These are phyloP conservation scores for Aspergillus melleus DNA, from an alignment of 2,329 filamentous ascomycete species.

Conservation along the genomic window DNA sequence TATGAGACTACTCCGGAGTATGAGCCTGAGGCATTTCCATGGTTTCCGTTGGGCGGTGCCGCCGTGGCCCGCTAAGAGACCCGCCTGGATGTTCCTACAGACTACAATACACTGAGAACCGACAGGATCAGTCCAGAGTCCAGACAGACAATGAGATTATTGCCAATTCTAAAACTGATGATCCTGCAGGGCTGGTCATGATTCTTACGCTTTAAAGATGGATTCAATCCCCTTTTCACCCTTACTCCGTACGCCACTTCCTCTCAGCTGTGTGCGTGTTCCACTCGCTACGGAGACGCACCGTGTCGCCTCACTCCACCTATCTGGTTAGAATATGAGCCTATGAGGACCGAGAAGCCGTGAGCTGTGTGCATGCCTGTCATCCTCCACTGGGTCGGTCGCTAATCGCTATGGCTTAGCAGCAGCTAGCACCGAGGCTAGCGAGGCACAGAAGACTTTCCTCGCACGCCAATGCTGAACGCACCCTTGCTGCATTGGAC, in stretches of 20 bases:
- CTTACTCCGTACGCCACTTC: background rate
- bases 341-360: too few species aligned
- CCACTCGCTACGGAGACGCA: constrained; percentile 12
- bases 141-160: background rate
- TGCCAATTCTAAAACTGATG: background rate
- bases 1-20: background rate
- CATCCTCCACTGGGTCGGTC: background rate
- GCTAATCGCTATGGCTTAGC: background rate
- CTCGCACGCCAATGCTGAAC: background rate
- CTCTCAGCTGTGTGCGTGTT: constrained; percentile 4
- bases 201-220: too few species aligned
- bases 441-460: background rate
- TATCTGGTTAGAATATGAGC: constrained; percentile 1
- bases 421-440: background rate
- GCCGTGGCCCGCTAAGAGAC: background rate
- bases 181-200: too few species aligned
- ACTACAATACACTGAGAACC: too few species aligned
- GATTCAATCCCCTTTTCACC: too few species aligned
- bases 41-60: constrained; percentile 4
- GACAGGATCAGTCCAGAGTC: background rate
- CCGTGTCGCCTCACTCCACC: constrained; percentile 10
- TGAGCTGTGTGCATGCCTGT: background rate
- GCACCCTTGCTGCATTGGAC: background rate
- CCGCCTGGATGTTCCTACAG: background rate
- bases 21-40: constrained; percentile 1